Base-by-base conservation (phyloP, 2,329 filamentous ascomycete genomes). In the Epicoccum nigrum region DNA sequence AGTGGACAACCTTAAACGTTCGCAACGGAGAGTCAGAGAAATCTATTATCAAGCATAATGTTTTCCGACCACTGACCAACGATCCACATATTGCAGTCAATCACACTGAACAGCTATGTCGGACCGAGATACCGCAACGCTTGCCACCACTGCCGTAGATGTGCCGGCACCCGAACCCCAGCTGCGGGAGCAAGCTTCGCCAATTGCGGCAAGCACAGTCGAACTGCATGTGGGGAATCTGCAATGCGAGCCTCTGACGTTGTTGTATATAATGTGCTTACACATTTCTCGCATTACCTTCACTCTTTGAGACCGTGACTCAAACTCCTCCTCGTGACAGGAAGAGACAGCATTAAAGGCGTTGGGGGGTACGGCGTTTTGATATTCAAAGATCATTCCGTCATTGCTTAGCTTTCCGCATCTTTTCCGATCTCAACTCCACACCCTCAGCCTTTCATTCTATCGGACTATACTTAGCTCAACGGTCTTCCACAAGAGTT, bases 111-210 rank as follows among this genome's bases (percentile, higher is more conserved):
- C 15, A 34, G 39, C 4, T 11, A 51, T 51, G 42, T 51, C 54
- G 54, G 54, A 38, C 54, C 54, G 54, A 54, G 41, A 49, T 46
- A 31, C 35, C 45, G 35, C 30, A 5, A 23, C 16, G 17, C 11
- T n/a, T 32, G 16, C 13, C 9, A 30, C 16, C 16, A 25, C n/a
- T 39, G 15, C 48, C 48, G 48, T 12, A 41, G 38, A 38, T 53
- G 20, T 34, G 21, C 40, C 48, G 43, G 39, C 19, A 42, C 43
- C 30, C 40, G 40, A 52, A 38, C 42, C 48, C 42, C 48, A 28
- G 37, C 28, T 35, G 25, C 39, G 25, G 25, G n/a, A 23, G 17
- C 23, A 28, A 19, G 30, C 35, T 9, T 45, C 35, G 35, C 48
- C 20, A 31, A 20, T 31, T 51, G 37, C 38, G 38, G 49, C 31